phyloP scores from a whole-genome alignment of 352 stramenopile genomes.

The Globisporangium perplexum region DNA sequence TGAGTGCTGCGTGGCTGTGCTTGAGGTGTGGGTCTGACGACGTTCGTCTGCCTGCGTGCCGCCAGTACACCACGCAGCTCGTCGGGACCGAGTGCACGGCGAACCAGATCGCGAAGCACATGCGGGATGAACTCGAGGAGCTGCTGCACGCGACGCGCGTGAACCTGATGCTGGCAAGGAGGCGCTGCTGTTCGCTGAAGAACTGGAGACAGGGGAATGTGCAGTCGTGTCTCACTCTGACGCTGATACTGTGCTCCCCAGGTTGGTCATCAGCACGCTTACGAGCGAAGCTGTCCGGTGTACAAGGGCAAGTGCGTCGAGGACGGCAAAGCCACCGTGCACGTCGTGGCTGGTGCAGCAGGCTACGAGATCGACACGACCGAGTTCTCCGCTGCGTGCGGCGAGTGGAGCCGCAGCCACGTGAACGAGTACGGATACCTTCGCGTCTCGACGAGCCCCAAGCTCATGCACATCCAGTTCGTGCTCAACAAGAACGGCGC shows the following conservation, averaged over 20 bases:
- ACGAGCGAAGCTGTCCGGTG: conserved; percentile 83
- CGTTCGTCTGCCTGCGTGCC: neutral
- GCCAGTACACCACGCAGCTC: conserved; percentile 5
- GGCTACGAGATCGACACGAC: conserved; percentile 46
- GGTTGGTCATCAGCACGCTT: conserved; percentile 88
- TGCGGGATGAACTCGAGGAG: conserved; percentile 88
- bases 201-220: neutral
- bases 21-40: neutral
- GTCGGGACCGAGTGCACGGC: conserved; percentile 3
- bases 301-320: conserved; percentile 54
- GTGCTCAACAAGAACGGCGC: conserved; percentile 64
- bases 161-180: conserved; percentile 80
- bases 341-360: conserved; percentile 75
- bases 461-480: conserved; percentile 52
- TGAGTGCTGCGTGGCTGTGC: neutral
- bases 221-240: too few species aligned
- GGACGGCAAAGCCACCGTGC: conserved; percentile 53
- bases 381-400: conserved; percentile 51
- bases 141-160: conserved; percentile 79
- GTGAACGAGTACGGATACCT: conserved; percentile 68
- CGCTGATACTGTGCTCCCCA: conserved; percentile 18
- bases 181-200: neutral
- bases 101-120: conserved; percentile 64
- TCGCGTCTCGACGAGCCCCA: conserved; percentile 30
- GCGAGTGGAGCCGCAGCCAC: conserved; percentile 62